Conservation (phyloP, 2,329 filamentous ascomycete genomes). For the Calonectria crousiana region DNA sequence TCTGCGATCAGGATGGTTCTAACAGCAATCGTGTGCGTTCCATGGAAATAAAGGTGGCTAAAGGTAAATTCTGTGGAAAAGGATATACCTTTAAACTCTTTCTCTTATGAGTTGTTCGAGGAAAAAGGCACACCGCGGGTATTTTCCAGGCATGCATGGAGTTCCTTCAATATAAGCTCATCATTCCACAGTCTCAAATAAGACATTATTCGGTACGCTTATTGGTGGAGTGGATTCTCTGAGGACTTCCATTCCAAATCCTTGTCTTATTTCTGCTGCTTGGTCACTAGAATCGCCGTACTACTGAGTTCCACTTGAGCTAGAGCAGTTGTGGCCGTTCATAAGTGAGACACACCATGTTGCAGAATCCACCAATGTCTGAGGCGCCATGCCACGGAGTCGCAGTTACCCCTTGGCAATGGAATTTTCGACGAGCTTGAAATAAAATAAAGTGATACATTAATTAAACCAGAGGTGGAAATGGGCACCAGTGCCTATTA, state of each 20-base stretch:
- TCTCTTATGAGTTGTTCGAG: background rate
- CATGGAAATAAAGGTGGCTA: background rate
- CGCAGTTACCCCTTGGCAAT: background rate
- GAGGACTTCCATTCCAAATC: background rate
- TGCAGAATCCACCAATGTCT: too few relatives aligned
- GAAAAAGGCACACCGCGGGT: background rate
- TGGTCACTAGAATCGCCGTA: background rate
- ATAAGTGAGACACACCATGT: background rate
- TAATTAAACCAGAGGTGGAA: background rate
- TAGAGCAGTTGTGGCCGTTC: background rate
- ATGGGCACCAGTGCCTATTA: background rate
- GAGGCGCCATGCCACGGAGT: background rate
- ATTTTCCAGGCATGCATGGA: background rate
- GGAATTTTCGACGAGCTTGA: background rate
- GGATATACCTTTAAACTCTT: background rate
- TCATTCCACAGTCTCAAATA: background rate
- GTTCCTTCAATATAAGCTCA: background rate
- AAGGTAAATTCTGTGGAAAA: background rate
- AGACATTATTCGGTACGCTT: background rate
- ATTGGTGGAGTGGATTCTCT: background rate
- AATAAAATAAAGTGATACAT: background rate
- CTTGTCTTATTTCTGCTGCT: background rate
- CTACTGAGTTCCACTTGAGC: background rate
- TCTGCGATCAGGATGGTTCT: background rate
- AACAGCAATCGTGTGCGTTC: background rate